These are phyloP conservation scores for Blastobotrys americana DNA, from an alignment of 805 yeast species.

Conservation along the genomic window DNA sequence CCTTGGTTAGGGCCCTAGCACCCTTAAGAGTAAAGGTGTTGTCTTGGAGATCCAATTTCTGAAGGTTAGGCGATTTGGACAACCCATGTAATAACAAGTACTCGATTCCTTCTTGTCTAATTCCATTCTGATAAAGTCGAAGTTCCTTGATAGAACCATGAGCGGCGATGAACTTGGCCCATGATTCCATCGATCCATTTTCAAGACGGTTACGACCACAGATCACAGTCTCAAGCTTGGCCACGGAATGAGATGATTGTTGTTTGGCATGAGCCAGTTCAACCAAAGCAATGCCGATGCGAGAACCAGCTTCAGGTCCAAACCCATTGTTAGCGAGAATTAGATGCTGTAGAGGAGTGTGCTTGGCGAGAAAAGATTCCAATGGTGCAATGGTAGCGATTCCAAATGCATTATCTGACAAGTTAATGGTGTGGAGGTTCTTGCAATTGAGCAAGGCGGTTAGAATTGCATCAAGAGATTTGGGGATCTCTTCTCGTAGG, in stretches of 20 bases:
- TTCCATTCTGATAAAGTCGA: conserved; percentile 91
- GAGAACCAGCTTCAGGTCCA: conserved; percentile 96
- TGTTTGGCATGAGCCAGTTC: conserved; percentile 60
- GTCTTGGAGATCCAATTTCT: conserved; percentile 82
- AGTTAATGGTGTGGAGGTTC: conserved; percentile 63
- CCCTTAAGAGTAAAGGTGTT: conserved; percentile 80
- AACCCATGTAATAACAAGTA: conserved; percentile 69
- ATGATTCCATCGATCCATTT: conserved; percentile 81
- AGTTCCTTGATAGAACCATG: conserved; percentile 68
- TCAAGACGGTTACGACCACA: conserved; percentile 98
- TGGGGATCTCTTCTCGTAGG: conserved; percentile 88
- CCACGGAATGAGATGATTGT: conserved; percentile 19
- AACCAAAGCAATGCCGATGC: conserved; percentile 82
- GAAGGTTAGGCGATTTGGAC: conserved; percentile 49
- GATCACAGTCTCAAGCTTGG: conserved; percentile 67
- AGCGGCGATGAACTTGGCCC: conserved; percentile 77
- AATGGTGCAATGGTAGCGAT: conserved; percentile 89
- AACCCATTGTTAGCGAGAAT: conserved; percentile 91
- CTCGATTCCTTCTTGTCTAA: conserved; percentile 86
- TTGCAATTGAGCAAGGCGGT: conserved; percentile 66
- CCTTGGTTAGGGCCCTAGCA: conserved; percentile 55
- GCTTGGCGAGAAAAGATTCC: conserved; percentile 67
- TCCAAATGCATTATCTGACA: conserved; percentile 96
- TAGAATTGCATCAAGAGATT: conserved; percentile 62
- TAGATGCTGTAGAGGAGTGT: conserved; percentile 74